These are phyloP conservation scores for Lizonia empirigonia DNA, from an alignment of 2,329 filamentous ascomycete species.

Conservation along the genomic window DNA sequence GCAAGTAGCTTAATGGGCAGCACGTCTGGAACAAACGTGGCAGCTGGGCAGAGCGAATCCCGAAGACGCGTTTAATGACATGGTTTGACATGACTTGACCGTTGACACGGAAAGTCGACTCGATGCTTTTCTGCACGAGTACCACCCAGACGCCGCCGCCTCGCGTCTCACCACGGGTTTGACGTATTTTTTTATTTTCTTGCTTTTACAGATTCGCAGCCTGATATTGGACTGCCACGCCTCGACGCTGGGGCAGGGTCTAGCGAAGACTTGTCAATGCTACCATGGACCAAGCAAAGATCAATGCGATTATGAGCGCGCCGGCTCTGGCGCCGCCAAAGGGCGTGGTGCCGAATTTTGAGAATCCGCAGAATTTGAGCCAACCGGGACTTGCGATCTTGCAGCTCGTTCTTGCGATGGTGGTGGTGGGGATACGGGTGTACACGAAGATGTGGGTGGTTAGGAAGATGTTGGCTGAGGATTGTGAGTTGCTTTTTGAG, in stretches of 20 bases:
- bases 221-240: neutral
- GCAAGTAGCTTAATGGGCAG: neutral
- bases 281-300: neutral
- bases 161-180: conserved; percentile 1
- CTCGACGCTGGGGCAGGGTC: neutral
- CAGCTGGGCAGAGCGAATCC: neutral
- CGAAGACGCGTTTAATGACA: neutral
- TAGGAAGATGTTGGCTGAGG: conserved; percentile 16
- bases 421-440: conserved; percentile 13
- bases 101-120: neutral
- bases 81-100: neutral
- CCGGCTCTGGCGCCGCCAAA: conserved; percentile 17
- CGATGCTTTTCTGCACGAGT: conserved; percentile 1
- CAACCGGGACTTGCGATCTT: conserved; percentile 9
- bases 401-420: conserved; percentile 14
- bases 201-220: neutral
- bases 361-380: conserved; percentile 11
- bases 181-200: neutral
- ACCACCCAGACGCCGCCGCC: conserved; percentile 1
- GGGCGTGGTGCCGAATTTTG: conserved; percentile 16
- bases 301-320: conserved; percentile 7
- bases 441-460: conserved; percentile 16
- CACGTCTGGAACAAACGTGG: neutral
- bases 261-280: neutral
- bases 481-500: conserved; percentile 12